Percentiles rank a stretch among this genome's conserved stretches.
Evolutionary conservation across 192 early-diverging fungal genomes (phyloP).

Genomic region (Polychytrium aggregatum): DNA sequence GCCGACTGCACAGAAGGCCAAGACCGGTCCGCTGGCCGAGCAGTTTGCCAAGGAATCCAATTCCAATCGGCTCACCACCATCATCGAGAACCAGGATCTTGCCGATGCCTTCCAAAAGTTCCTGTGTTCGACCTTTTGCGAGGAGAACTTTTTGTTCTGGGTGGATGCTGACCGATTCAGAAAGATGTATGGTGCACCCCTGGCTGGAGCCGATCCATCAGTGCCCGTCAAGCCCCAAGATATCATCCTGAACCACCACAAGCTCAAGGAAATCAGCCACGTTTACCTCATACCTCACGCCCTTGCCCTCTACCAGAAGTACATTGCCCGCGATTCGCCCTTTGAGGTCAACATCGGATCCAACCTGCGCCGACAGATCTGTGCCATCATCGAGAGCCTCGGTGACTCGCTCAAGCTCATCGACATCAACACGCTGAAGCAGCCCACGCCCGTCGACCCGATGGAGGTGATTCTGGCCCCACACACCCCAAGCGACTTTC

Average conservation of each 20-base stretch:
- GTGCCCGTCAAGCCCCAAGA: too few species aligned
- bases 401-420: slow-evolving; percentile 41
- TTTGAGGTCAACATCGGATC: slow-evolving; percentile 31
- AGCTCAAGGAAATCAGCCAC: too few species aligned
- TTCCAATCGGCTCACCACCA: slow-evolving; percentile 42
- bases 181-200: slow-evolving; percentile 16
- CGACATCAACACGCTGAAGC: slow-evolving; percentile 36
- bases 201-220: too few species aligned
- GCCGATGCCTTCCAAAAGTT: slow-evolving; percentile 52
- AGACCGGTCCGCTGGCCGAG: not conserved
- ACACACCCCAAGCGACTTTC: not conserved
- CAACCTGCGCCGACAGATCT: slow-evolving; percentile 21
- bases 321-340: slow-evolving; percentile 17
- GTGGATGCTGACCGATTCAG: slow-evolving; percentile 46
- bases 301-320: slow-evolving; percentile 27
- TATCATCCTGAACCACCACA: not conserved
- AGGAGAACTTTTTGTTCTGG: slow-evolving; percentile 66
- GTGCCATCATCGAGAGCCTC: slow-evolving; percentile 15
- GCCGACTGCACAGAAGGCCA: not conserved
- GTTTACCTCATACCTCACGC: slow-evolving; percentile 16
- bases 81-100: slow-evolving; percentile 41
- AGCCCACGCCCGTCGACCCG: slow-evolving; percentile 33
- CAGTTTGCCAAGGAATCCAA: slow-evolving; percentile 28
- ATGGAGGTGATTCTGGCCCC: slow-evolving; percentile 19
- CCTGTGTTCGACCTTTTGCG: slow-evolving; percentile 53